Evolutionary conservation across 2,329 filamentous ascomycete species (phyloP).

Genomic region (Macroventuria anomochaeta): DNA sequence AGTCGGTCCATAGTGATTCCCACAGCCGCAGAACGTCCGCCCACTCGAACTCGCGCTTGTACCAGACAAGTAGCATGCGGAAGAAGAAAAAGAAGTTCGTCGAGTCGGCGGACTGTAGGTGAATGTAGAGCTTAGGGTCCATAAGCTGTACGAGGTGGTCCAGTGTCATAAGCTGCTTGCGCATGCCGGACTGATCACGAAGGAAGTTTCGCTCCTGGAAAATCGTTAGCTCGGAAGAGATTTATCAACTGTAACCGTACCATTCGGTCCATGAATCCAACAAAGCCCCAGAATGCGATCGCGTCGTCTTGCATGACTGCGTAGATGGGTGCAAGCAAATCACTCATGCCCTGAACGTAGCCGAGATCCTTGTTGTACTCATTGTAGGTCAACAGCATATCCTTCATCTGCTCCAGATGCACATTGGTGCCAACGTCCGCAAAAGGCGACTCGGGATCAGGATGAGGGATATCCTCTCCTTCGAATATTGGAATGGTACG

Average conservation of each 20-base stretch:
- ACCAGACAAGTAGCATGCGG: conserved; percentile 98
- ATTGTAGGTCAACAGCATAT: conserved; percentile 98
- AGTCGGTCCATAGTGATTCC: conserved; percentile 96
- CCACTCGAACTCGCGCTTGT: conserved; percentile 96
- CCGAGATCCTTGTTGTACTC: conserved; percentile 95
- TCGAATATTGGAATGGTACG: conserved; percentile 93
- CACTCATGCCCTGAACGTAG: conserved; percentile 99
- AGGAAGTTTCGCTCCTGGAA: conserved; percentile 85
- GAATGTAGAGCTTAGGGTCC: conserved; percentile 91
- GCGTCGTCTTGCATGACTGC: conserved; percentile 98
- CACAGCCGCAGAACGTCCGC: conserved; percentile 83
- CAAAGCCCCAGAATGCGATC: conserved; percentile 95
- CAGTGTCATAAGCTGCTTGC: conserved; percentile 84
- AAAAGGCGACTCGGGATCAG: conserved; percentile 94
- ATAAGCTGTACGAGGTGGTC: conserved; percentile 96
- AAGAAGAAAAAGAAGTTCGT: conserved; percentile 99
- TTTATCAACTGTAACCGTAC: conserved; percentile 40
- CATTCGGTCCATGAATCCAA: conserved; percentile 97
- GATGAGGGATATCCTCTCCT: conserved; percentile 95
- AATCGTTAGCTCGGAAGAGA: conserved; percentile 9
- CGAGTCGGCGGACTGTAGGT: conserved; percentile 87
- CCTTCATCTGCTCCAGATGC: conserved; percentile 98
- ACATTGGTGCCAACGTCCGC: conserved; percentile 93
- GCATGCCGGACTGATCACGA: conserved; percentile 95
- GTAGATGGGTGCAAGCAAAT: conserved; percentile 93